Base-by-base conservation (phyloP, 106 monocot genomes). In the Allium cepa region DNA sequence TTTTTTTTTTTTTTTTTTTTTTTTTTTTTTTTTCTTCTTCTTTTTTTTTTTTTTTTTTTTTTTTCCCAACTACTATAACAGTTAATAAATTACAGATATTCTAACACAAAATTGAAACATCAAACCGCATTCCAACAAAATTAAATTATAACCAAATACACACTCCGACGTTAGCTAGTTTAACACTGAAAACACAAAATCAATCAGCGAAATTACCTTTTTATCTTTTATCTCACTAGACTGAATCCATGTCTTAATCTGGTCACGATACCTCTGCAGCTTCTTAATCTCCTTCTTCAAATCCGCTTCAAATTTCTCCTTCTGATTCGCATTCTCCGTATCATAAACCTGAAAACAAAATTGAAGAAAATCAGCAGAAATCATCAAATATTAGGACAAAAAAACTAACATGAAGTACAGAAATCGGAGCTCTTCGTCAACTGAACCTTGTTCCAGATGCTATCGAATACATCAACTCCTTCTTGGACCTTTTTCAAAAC, bases 221-320 rank as follows among this genome's bases (percentile, higher is more conserved):
- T 93, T 93, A 59, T 93, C 92, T 69, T 93, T 93, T 50, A 94
- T 90, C 78, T 94, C 94, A 76, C 94, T 94, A 5, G 94, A 94
- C 66, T 94, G 94, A 49, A 90, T 84, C 94, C 94, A 94, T 72
- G 94, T 87, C 77, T 94, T 94, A 68, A 94, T 94, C 80, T 94
- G 94, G 70, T 94, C 94, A 11, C 94, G 78, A 66, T 94, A 94
- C 69, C 94, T 81, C 90, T 94, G 94, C 36, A 94, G 73, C 84
- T 94, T 94, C 78, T 94, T 94, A 27, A 94, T 94, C 84, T 94
- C 94, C 82, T 94, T 94, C 80, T 94, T 94, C 75, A 94, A 51
- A 51, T 94, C 94, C 64, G 94, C 94, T 74, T 94, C 94, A 65
- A 90, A 94, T 60, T 94, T 94, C 90, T 94, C 94, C 84, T 94